Evolutionary conservation across 208 protist species (phyloP).

Genomic region (Crithidia fasciculata): DNA sequence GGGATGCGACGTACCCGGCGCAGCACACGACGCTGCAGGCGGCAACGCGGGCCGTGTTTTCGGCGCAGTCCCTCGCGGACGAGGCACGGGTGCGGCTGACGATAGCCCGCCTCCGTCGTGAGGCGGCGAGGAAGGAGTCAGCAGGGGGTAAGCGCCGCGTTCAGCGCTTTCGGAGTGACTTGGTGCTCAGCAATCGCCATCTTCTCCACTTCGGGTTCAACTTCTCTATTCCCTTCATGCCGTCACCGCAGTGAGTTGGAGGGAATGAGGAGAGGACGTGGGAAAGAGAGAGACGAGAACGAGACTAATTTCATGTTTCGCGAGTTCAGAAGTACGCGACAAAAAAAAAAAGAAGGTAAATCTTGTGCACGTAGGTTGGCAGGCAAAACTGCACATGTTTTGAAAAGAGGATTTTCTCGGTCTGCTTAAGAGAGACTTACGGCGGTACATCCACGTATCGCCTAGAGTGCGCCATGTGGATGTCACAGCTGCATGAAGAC

Average conservation of each 20-base stretch:
- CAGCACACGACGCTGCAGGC: constrained; percentile 45
- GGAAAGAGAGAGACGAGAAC: background rate
- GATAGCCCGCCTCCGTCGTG: constrained; percentile 19
- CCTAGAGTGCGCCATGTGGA: too few species aligned
- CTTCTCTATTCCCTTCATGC: constrained; percentile 65
- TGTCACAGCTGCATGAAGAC: too few species aligned
- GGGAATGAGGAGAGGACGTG: background rate
- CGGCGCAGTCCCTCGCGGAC: constrained; percentile 41
- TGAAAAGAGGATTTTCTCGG: too few species aligned
- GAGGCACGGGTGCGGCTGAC: constrained; percentile 42
- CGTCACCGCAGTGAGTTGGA: background rate
- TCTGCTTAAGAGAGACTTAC: too few species aligned
- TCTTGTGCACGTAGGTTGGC: too few species aligned
- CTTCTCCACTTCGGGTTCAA: constrained; percentile 85
- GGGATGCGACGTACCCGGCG: constrained; percentile 57
- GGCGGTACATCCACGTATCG: too few species aligned
- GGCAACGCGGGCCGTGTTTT: constrained; percentile 50
- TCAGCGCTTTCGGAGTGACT: constrained; percentile 10
- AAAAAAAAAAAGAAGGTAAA: too few species aligned
- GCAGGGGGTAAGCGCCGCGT: constrained; percentile 22
- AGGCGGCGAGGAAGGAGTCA: constrained; percentile 32
- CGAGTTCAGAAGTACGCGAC: too few species aligned
- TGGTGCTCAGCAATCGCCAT: constrained; percentile 71
- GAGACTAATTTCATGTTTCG: background rate
- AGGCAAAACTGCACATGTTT: too few species aligned